Conservation (phyloP, 805 yeast species). For the Cyberlindnera galapagoensis region DNA sequence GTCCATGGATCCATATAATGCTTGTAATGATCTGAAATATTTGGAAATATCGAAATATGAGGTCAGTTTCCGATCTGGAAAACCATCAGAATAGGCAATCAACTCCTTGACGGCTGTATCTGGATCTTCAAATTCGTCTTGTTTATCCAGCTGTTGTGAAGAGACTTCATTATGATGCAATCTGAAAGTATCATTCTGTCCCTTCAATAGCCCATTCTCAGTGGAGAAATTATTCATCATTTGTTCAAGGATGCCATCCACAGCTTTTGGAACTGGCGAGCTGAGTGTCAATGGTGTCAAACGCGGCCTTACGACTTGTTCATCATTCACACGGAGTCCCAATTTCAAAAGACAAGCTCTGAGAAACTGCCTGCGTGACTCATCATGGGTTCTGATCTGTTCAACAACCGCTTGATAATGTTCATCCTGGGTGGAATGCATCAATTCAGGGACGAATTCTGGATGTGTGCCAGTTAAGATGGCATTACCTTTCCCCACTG, state of each 20-base stretch:
- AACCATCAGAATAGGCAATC: conserved; percentile 34
- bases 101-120: conserved; percentile 52
- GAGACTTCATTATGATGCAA: conserved; percentile 33
- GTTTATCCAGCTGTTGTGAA: conserved; percentile 21
- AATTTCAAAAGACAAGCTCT: conserved; percentile 48
- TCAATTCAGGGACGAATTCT: conserved; percentile 62
- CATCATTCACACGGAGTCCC: conserved; percentile 63
- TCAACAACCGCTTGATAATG: conserved; percentile 31
- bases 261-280: conserved; percentile 29
- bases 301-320: conserved; percentile 46
- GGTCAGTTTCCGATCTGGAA: conserved; percentile 49
- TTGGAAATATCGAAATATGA: conserved; percentile 64
- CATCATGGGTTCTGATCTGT: conserved; percentile 37
- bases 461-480: conserved; percentile 85
- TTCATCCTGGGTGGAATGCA: conserved; percentile 29
- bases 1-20: conserved; percentile 26
- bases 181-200: conserved; percentile 50
- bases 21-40: conserved; percentile 43
- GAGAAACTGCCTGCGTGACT: conserved; percentile 48
- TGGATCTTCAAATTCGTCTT: conserved; percentile 43
- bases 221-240: conserved; percentile 29
- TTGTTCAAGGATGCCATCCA: conserved; percentile 16
- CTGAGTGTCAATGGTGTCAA: conserved; percentile 61
- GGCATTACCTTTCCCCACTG: conserved; percentile 69
- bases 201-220: conserved; percentile 36